phyloP scores from a whole-genome alignment of 2,329 filamentous ascomycete species.

The Scedosporium minutisporum region DNA sequence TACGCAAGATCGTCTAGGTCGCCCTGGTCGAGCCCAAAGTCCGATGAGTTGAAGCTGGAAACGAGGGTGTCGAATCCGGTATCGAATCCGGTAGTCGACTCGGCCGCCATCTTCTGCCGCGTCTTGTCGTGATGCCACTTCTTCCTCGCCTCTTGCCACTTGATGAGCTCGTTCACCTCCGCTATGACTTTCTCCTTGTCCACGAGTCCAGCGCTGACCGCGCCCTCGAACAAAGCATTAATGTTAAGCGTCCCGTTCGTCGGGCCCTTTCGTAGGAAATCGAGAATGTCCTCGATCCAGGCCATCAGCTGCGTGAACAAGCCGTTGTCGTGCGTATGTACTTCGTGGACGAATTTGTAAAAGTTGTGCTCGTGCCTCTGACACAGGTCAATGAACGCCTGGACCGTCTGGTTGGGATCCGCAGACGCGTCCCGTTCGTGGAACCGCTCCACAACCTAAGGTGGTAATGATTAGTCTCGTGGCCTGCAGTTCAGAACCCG shows the following conservation, averaged over 20 bases:
- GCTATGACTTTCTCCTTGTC: constrained; percentile 62
- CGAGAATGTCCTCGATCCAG: constrained; percentile 92
- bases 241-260: constrained; percentile 82
- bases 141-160: constrained; percentile 92
- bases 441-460: constrained; percentile 53
- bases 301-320: constrained; percentile 94
- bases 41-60: constrained; percentile 61
- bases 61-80: constrained; percentile 37
- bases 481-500: background rate
- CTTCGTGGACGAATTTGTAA: constrained; percentile 98
- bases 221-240: constrained; percentile 83
- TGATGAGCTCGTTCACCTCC: constrained; percentile 79
- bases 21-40: constrained; percentile 83
- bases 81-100: constrained; percentile 37
- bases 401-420: constrained; percentile 95
- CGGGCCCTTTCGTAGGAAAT: constrained; percentile 83
- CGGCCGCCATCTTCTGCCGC: constrained; percentile 95
- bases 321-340: constrained; percentile 92
- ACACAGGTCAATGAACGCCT: constrained; percentile 95
- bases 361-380: constrained; percentile 92
- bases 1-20: constrained; percentile 82
- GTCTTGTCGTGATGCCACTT: constrained; percentile 99
- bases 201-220: constrained; percentile 55
- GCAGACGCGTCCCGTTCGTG: constrained; percentile 74
- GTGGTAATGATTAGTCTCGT: background rate